Evolutionary conservation across 306 rosid genomes (phyloP).

Genomic region (Crataegus laevigata): DNA sequence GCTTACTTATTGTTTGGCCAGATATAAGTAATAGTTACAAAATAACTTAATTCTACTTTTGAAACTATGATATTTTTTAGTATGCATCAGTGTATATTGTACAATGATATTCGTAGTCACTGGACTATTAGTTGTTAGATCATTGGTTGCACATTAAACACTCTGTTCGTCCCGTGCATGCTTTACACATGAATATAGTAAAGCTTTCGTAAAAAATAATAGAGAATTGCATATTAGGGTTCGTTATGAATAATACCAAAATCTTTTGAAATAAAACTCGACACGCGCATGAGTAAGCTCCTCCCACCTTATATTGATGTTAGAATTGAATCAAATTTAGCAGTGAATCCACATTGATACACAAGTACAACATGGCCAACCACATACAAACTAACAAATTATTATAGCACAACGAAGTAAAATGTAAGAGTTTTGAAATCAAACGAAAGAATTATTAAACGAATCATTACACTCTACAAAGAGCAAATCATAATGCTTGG

Average conservation of each 20-base stretch:
- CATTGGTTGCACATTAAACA: not conserved
- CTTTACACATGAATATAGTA: too few relatives aligned
- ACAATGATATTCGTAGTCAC: not conserved
- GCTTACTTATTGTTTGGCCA: not conserved
- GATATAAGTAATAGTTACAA: too few relatives aligned
- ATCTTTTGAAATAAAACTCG: too few relatives aligned
- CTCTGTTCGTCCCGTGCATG: too few relatives aligned
- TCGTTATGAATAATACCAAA: not conserved
- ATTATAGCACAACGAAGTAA: too few relatives aligned
- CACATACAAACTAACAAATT: too few relatives aligned
- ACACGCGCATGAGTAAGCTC: not conserved
- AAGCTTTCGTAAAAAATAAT: not conserved
- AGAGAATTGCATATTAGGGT: too few relatives aligned
- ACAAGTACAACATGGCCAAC: not conserved
- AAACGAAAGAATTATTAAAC: not conserved
- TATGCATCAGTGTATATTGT: not conserved
- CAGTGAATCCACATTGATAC: not conserved
- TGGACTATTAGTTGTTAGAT: not conserved
- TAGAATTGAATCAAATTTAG: not conserved
- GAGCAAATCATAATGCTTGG: constrained; percentile 22
- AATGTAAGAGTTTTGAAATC: not conserved
- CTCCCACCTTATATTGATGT: not conserved
- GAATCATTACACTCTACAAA: not conserved
- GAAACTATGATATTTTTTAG: too few relatives aligned
- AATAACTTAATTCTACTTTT: too few relatives aligned